Evolutionary conservation across 1,284 basidiomycete species (phyloP), one percentile per base, ranked within the genome.

Genomic region (Naganishia albida): DNA sequence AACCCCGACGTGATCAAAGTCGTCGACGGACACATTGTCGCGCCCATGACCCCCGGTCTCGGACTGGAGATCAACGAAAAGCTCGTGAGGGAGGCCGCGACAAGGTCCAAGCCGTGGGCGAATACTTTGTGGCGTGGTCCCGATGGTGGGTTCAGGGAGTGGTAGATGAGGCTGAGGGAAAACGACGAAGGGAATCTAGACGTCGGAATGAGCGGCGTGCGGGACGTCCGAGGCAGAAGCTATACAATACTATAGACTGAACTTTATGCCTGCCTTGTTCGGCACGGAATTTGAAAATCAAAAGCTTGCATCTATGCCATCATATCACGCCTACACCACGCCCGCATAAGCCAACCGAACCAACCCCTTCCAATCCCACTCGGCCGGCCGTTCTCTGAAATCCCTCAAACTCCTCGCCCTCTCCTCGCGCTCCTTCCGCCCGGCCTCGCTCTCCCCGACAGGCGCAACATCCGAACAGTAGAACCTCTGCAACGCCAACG

Each of bases 401-500:
- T 72, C 74, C 42, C 56, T 67, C 64, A 80, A 68, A 8, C 74
- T 71, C 50, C 70, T 68, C 28, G 56, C 66, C 50, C 79, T 72
- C 65, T 72, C 65, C 57, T 68, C 38, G 63, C 79, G 74, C 66
- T 77, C 75, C 43, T 66, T 46, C 44, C 52, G 70, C 30, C 65
- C 73, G 43, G 67, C 63, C 3, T 65, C 71, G 26, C 64, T 66
- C 68, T 78, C 75, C 23, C 68, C 63, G 8, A 62, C 42, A 6
- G 55, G 67, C 18, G 49, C 53, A 23, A 55, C 44, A 13, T 55
- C 62, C 10, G 42, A n/a, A 64, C 78, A 77, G 74, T 93, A 95
- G 78, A 93, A 94, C 71, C 85, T 85, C 78, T 95, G 93, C 51
- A 91, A 76, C 16, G 85, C 85, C 74, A 92, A 81, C 0, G 88